These are phyloP conservation scores for Phlyctochytrium arcticum DNA, from an alignment of 192 early-diverging fungal genomes.

Conservation along the genomic window DNA sequence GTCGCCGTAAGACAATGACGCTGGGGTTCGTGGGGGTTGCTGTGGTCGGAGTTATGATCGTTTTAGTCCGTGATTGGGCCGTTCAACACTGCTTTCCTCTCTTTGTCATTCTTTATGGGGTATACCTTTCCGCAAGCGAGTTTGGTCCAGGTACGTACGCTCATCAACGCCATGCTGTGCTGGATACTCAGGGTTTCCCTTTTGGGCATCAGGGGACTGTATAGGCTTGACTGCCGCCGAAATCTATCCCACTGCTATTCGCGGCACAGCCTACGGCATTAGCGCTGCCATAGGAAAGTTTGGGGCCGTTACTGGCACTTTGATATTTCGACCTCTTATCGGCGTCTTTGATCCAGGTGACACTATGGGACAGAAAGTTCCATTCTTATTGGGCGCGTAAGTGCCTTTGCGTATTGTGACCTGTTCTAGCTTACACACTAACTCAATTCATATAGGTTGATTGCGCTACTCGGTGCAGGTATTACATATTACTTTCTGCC, in stretches of 20 bases:
- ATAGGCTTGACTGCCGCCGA: conserved; percentile 45
- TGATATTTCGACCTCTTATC: conserved; percentile 28
- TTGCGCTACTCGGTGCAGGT: conserved; percentile 45
- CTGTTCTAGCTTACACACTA: neutral
- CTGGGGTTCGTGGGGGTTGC: conserved; percentile 45
- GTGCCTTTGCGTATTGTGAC: conserved; percentile 2
- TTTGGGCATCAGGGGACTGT: too few relatives aligned
- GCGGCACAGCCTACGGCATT: conserved; percentile 74
- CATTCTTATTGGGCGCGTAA: neutral
- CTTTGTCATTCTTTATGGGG: conserved; percentile 53
- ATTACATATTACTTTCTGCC: conserved; percentile 46
- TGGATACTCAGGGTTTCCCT: too few relatives aligned
- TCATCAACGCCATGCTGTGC: too few relatives aligned
- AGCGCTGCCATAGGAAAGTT: conserved; percentile 72
- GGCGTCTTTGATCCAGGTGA: neutral
- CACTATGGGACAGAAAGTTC: neutral
- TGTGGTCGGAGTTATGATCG: neutral
- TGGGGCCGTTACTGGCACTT: conserved; percentile 58
- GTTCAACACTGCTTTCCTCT: neutral
- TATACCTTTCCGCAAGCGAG: conserved; percentile 50
- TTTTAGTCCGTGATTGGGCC: neutral
- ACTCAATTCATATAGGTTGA: neutral
- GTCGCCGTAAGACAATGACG: conserved; percentile 52
- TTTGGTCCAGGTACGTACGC: conserved; percentile 46
- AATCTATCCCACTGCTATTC: conserved; percentile 67